A percentile compares a stretch with the other conserved stretches of the same genome.
These are phyloP conservation scores for Citrus cavaleriei DNA, from an alignment of 345 rosid species.

Conservation along the genomic window DNA sequence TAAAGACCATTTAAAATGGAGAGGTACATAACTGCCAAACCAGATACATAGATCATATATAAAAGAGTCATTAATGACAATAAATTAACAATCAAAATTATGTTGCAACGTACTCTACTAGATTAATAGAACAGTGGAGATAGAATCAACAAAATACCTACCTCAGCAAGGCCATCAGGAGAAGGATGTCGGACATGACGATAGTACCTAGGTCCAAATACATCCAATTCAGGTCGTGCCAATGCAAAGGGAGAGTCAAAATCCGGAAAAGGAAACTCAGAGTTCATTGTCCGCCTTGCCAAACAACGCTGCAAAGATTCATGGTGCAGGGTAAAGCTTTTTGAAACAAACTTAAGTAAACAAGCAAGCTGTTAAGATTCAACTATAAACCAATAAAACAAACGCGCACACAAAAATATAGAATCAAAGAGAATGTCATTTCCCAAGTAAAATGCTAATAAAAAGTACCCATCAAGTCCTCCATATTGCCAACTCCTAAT, in stretches of 20 bases:
- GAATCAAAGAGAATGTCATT: background rate
- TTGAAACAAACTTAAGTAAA: constrained; percentile 3
- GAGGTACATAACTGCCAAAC: background rate
- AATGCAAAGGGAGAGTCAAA: constrained; percentile 35
- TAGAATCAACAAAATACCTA: constrained; percentile 16
- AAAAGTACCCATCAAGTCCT: constrained; percentile 14
- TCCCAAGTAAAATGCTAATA: constrained; percentile 5
- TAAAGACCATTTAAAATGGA: background rate
- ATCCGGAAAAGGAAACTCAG: constrained; percentile 45
- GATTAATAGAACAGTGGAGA: background rate
- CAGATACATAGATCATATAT: background rate
- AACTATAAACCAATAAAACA: background rate
- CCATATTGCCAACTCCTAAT: constrained; percentile 11
- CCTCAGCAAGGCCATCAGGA: constrained; percentile 87
- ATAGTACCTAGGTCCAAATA: constrained; percentile 52
- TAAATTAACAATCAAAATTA: background rate
- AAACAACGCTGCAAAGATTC: constrained; percentile 46
- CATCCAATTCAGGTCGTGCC: constrained; percentile 38
- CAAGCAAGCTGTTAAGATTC: background rate
- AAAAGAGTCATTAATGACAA: background rate
- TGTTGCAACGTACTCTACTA: background rate
- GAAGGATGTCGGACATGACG: constrained; percentile 75
- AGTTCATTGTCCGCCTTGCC: constrained; percentile 39
- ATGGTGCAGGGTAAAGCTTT: constrained; percentile 11
- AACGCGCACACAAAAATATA: background rate